phyloP scores from a whole-genome alignment of 2,329 filamentous ascomycete genomes.

The Fusarium sp. region DNA sequence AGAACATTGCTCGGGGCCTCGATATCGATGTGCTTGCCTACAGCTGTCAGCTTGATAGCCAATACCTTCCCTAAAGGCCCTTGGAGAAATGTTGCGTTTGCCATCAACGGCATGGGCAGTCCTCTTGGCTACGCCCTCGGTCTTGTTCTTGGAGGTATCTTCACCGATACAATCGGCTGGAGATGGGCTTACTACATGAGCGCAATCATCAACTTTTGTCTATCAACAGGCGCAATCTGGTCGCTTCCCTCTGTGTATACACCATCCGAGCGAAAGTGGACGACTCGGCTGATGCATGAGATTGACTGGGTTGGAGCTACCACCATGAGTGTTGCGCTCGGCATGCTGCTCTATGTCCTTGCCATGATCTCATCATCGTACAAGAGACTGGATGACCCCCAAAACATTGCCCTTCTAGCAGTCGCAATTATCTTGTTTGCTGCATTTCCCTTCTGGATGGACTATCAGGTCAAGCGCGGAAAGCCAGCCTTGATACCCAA shows the following conservation, averaged over 20 bases:
- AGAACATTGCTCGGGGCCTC: constrained; percentile 49
- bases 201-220: constrained; percentile 50
- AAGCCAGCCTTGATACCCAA: constrained; percentile 70
- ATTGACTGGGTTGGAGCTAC: constrained; percentile 65
- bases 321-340: constrained; percentile 58
- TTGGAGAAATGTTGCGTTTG: constrained; percentile 55
- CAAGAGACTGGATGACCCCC: constrained; percentile 52
- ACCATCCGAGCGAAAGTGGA: constrained; percentile 42
- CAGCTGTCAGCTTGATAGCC: constrained; percentile 51
- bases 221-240: constrained; percentile 52
- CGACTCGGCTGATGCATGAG: constrained; percentile 47
- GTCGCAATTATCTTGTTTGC: constrained; percentile 56
- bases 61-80: constrained; percentile 50
- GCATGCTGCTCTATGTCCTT: constrained; percentile 62
- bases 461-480: constrained; percentile 56
- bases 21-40: constrained; percentile 53
- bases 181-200: constrained; percentile 56
- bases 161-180: constrained; percentile 60
- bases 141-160: constrained; percentile 60
- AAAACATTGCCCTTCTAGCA: constrained; percentile 57
- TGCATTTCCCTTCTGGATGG: constrained; percentile 65
- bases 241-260: constrained; percentile 45
- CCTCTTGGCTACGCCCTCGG: constrained; percentile 61
- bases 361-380: constrained; percentile 55
- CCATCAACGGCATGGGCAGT: constrained; percentile 57